Conservation (phyloP, 1,139 yeast species). For the Saccharomyces hybrid region DNA sequence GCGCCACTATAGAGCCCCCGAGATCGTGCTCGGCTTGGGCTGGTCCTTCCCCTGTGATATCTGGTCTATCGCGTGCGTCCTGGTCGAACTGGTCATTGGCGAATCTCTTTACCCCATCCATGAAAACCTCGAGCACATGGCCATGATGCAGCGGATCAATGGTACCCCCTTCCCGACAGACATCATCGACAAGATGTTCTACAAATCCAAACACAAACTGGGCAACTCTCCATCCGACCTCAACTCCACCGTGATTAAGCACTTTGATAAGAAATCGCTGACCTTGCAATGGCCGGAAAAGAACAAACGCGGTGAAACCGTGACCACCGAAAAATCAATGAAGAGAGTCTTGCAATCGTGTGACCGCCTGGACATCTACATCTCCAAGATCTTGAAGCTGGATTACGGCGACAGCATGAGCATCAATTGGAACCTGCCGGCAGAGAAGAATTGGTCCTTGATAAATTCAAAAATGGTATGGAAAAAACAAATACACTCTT, state of each 20-base stretch:
- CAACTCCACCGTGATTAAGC: conserved; percentile 28
- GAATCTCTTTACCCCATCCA: conserved; percentile 93
- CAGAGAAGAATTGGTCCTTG: conserved; percentile 28
- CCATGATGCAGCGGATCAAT: conserved; percentile 78
- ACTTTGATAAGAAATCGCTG: conserved; percentile 22
- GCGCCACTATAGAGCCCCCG: conserved; percentile 63
- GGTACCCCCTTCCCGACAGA: conserved; percentile 31
- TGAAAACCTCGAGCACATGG: conserved; percentile 88
- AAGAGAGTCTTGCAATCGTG: conserved; percentile 28
- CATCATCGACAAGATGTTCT: conserved; percentile 30
- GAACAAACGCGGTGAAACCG: conserved; percentile 23
- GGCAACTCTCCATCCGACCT: conserved; percentile 30
- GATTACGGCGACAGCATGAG: conserved; percentile 25
- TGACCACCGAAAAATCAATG: conserved; percentile 27
- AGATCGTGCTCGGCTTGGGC: conserved; percentile 57
- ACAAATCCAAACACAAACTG: conserved; percentile 26
- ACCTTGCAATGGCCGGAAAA: conserved; percentile 29
- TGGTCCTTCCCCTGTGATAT: conserved; percentile 92
- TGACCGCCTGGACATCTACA: conserved; percentile 26
- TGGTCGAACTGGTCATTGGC: conserved; percentile 90
- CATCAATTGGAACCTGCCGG: conserved; percentile 29
- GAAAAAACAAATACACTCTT: conserved; percentile 8
- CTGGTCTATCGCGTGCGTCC: conserved; percentile 94
- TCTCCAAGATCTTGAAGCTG: conserved; percentile 22
- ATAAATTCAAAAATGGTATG: conserved; percentile 17